These are phyloP conservation scores for Penicillium sp. DNA, from an alignment of 2,329 filamentous ascomycete genomes.

Conservation along the genomic window DNA sequence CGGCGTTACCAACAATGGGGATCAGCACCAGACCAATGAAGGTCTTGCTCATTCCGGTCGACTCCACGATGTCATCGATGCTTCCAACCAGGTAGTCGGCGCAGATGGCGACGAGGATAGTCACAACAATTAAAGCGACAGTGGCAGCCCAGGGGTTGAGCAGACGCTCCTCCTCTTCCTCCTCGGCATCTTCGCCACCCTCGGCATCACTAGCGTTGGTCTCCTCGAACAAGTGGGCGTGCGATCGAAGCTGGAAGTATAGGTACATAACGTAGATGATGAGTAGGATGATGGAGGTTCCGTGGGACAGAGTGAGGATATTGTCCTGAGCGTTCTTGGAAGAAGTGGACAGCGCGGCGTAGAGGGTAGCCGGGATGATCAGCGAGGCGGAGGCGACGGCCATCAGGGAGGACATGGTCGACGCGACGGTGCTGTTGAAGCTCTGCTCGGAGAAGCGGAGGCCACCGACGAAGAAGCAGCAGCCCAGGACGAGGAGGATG, in stretches of 20 bases:
- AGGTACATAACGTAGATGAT: slow-evolving; percentile 77
- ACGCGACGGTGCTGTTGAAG: slow-evolving; percentile 56
- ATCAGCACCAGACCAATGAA: slow-evolving; percentile 81
- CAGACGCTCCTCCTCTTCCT: slow-evolving; percentile 56
- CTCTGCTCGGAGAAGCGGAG: slow-evolving; percentile 70
- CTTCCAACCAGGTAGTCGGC: slow-evolving; percentile 78
- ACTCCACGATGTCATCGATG: slow-evolving; percentile 73
- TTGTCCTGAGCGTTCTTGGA: slow-evolving; percentile 48
- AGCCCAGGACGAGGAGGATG: slow-evolving; percentile 81
- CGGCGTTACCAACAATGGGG: slow-evolving; percentile 79
- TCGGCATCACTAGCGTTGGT: slow-evolving; percentile 48
- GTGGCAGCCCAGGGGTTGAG: slow-evolving; percentile 68
- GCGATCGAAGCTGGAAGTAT: slow-evolving; percentile 76
- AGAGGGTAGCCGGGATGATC: slow-evolving; percentile 77
- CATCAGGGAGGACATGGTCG: slow-evolving; percentile 69
- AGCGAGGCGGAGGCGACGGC: slow-evolving; percentile 75
- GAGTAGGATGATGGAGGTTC: slow-evolving; percentile 75
- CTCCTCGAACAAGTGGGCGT: slow-evolving; percentile 71
- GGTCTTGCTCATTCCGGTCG: slow-evolving; percentile 73
- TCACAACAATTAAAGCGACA: slow-evolving; percentile 70
- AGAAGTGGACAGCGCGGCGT: slow-evolving; percentile 62
- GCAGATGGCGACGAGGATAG: slow-evolving; percentile 71
- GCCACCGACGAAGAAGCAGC: slow-evolving; percentile 78
- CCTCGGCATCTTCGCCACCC: slow-evolving; percentile 28
- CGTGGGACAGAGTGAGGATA: slow-evolving; percentile 73